Evolutionary conservation across 495 filamentous ascomycete species (phyloP).

Genomic region (Xanthoparmelia taractica): DNA sequence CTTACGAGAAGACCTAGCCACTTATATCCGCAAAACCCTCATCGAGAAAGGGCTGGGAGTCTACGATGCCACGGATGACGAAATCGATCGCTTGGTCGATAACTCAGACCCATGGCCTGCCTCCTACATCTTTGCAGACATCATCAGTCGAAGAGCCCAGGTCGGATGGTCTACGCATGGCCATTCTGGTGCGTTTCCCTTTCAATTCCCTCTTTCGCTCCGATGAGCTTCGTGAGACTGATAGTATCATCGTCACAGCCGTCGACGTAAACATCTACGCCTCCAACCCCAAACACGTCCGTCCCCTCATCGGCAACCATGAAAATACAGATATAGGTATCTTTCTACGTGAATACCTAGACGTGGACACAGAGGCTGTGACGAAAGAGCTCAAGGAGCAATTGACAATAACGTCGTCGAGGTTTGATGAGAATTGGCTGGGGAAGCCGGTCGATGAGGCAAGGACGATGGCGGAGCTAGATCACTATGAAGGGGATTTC

Average conservation of each 20-base stretch:
- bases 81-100: conserved; percentile 59
- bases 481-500: conserved; percentile 47
- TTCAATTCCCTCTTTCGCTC: too few species aligned
- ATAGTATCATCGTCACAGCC: not conserved
- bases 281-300: conserved; percentile 42
- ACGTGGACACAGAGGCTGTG: conserved; percentile 65
- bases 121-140: conserved; percentile 63
- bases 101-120: conserved; percentile 40
- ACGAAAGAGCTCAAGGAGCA: conserved; percentile 66
- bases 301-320: conserved; percentile 66
- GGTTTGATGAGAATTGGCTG: conserved; percentile 36
- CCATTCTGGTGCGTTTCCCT: conserved; percentile 45
- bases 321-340: conserved; percentile 90
- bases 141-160: conserved; percentile 79
- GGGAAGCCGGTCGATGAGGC: conserved; percentile 36
- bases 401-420: conserved; percentile 24
- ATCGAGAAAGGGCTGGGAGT: conserved; percentile 66
- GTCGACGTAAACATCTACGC: conserved; percentile 92
- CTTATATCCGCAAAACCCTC: conserved; percentile 54
- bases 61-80: conserved; percentile 59
- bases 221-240: not conserved
- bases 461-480: conserved; percentile 35
- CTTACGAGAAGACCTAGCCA: conserved; percentile 36
- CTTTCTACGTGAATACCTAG: conserved; percentile 73
- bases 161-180: conserved; percentile 90